Percentiles rank a stretch among this genome's conserved stretches.
phyloP scores from a whole-genome alignment of 345 rosid genomes.

The Heritiera fomes region DNA sequence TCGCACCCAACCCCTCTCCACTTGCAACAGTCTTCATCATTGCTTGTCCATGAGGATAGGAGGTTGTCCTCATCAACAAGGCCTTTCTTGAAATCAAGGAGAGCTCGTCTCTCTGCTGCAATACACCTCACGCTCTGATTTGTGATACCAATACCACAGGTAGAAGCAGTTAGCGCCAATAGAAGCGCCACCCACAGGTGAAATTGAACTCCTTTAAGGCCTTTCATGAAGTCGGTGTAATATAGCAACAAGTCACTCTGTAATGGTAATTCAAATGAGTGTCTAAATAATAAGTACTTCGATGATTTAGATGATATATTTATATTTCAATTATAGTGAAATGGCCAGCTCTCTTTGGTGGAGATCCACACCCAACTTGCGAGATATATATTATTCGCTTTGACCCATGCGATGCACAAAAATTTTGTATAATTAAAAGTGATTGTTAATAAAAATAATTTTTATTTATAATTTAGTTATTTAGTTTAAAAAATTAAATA shows the following conservation, averaged over 20 bases:
- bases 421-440: no score
- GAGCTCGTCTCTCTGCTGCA: neutral
- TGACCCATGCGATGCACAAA: no score
- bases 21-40: neutral
- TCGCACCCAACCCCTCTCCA: slow-evolving; percentile 2
- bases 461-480: no score
- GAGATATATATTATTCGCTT: no score
- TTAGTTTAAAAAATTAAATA: no score
- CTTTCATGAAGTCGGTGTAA: neutral
- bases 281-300: no score
- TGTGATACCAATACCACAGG: neutral
- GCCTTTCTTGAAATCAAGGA: neutral
- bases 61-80: neutral
- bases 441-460: no score
- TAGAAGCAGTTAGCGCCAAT: neutral
- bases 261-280: no score
- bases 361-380: no score
- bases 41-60: slow-evolving; percentile 6
- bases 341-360: no score
- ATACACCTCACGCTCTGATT: neutral
- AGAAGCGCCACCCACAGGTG: neutral
- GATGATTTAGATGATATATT: no score
- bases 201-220: neutral
- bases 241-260: neutral
- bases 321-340: no score